Evolutionary conservation across 495 filamentous ascomycete genomes (phyloP).

Genomic region (Penicillium waksmanii): DNA sequence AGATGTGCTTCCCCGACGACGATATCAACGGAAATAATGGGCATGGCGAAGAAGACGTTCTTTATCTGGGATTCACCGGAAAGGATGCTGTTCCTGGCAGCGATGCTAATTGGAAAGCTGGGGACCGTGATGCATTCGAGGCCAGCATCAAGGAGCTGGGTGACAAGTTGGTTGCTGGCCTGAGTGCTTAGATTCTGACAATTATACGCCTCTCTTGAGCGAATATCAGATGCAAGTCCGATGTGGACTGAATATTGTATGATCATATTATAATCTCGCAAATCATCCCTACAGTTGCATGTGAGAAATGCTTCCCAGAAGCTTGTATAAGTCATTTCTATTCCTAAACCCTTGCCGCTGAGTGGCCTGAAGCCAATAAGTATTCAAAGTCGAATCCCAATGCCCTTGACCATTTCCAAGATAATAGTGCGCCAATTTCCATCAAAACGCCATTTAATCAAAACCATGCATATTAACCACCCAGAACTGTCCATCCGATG

Average conservation of each 20-base stretch:
- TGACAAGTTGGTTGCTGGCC: slow-evolving; percentile 39
- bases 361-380: too few relatives aligned
- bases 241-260: too few relatives aligned
- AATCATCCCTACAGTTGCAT: too few relatives aligned
- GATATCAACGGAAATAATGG: slow-evolving; percentile 53
- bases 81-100: slow-evolving; percentile 50
- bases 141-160: slow-evolving; percentile 51
- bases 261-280: too few relatives aligned
- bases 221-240: too few relatives aligned
- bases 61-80: slow-evolving; percentile 61
- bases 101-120: slow-evolving; percentile 54
- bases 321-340: too few relatives aligned
- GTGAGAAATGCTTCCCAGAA: too few relatives aligned
- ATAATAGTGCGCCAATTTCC: too few relatives aligned
- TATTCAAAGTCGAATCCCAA: too few relatives aligned
- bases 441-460: background rate
- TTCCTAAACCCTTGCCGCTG: too few relatives aligned
- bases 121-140: slow-evolving; percentile 49
- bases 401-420: too few relatives aligned
- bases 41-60: slow-evolving; percentile 50
- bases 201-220: background rate
- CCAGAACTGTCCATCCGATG: slow-evolving; percentile 32
- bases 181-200: background rate
- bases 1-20: slow-evolving; percentile 55
- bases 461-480: slow-evolving; percentile 10